These are phyloP conservation scores for Oryza glaberrima DNA, from an alignment of 176 grass and related monocot species.

Conservation along the genomic window DNA sequence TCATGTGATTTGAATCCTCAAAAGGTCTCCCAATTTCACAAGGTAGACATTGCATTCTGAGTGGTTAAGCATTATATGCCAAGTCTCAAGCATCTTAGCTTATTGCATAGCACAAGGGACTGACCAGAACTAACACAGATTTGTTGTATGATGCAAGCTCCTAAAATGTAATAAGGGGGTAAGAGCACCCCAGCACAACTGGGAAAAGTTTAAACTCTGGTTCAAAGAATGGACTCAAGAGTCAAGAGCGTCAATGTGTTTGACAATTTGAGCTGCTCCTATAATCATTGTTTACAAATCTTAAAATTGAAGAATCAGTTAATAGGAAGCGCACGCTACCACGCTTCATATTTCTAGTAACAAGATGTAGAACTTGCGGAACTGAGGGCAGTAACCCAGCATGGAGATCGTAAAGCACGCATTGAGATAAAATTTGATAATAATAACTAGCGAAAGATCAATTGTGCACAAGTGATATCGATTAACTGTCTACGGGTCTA, in stretches of 20 bases:
- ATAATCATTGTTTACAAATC: neutral
- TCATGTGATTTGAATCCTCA: neutral
- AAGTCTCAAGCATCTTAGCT: neutral
- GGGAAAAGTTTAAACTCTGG: too few relatives aligned
- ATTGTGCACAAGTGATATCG: neutral
- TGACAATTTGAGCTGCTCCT: neutral
- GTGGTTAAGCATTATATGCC: neutral
- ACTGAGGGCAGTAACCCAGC: too few relatives aligned
- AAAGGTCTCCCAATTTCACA: neutral
- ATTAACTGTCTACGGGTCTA: neutral
- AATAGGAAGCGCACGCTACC: neutral
- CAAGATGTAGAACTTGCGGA: too few relatives aligned
- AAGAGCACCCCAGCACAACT: neutral
- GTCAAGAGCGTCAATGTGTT: too few relatives aligned
- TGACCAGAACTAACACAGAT: neutral
- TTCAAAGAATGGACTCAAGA: too few relatives aligned
- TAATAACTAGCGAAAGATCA: too few relatives aligned
- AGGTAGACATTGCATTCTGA: neutral
- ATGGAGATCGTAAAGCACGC: too few relatives aligned
- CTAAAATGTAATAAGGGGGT: neutral
- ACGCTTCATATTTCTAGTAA: neutral
- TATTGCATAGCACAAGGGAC: neutral
- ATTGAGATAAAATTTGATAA: too few relatives aligned
- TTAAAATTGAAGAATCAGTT: neutral
- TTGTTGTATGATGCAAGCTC: neutral